phyloP scores from a whole-genome alignment of 768 basidiomycete species.

The Hericium erinaceus region DNA sequence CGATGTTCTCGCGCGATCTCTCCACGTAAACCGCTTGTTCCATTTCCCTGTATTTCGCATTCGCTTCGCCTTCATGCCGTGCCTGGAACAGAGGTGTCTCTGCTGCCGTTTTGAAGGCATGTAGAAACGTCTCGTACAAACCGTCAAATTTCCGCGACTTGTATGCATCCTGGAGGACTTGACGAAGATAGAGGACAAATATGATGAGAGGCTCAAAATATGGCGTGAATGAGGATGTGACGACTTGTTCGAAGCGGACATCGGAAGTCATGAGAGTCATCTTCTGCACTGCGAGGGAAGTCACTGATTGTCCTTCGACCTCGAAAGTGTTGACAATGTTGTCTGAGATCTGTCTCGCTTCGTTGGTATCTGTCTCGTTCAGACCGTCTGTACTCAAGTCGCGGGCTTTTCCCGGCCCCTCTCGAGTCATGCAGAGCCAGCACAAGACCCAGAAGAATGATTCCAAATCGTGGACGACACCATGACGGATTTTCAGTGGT shows the following conservation, averaged over 20 bases:
- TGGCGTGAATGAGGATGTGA: neutral
- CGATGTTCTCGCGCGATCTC: neutral
- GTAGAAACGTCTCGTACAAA: too few species aligned
- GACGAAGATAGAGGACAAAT: neutral
- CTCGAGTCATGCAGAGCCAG: neutral
- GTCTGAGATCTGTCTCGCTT: neutral
- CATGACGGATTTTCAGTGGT: neutral
- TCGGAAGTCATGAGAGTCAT: neutral
- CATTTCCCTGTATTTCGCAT: neutral
- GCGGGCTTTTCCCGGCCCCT: neutral
- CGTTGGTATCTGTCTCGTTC: neutral
- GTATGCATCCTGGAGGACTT: neutral
- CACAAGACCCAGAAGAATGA: constrained; percentile 1
- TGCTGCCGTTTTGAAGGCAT: too few species aligned
- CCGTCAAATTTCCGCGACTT: neutral
- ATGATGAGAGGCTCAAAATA: neutral
- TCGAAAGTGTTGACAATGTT: neutral
- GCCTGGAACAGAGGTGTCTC: too few species aligned
- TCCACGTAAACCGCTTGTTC: neutral
- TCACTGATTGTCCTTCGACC: neutral
- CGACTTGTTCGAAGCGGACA: neutral
- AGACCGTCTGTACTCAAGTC: neutral
- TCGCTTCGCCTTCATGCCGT: neutral
- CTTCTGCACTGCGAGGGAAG: neutral
- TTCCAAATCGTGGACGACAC: neutral